These are phyloP conservation scores for Globisporangium paroecandrum DNA, from an alignment of 352 stramenopile species.

Conservation along the genomic window DNA sequence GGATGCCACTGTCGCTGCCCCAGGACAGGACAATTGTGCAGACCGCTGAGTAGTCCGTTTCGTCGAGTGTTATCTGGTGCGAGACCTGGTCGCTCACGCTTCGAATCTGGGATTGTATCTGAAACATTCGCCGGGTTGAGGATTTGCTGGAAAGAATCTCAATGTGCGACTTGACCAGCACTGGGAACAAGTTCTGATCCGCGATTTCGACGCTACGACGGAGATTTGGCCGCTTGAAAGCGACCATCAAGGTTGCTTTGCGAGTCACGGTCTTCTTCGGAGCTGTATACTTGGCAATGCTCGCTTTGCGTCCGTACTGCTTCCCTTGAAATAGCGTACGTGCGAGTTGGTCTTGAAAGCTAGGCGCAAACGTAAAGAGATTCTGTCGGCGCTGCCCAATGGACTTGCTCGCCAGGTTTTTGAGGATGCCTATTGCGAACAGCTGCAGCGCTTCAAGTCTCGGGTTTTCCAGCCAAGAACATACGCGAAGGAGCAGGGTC, in stretches of 20 bases:
- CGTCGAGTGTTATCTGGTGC: constrained; percentile 4
- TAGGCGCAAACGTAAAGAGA: constrained; percentile 25
- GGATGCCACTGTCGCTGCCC: not conserved
- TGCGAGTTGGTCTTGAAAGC: constrained; percentile 31
- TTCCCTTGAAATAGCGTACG: constrained; percentile 26
- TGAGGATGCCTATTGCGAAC: constrained; percentile 18
- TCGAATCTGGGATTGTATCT: constrained; percentile 1
- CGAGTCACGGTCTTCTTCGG: not conserved
- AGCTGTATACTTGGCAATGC: constrained; percentile 6
- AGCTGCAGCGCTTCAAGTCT: constrained; percentile 11
- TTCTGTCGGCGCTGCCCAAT: constrained; percentile 6
- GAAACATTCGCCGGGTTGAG: constrained; percentile 5
- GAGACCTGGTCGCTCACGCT: not conserved
- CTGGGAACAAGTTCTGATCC: not conserved
- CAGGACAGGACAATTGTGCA: not conserved
- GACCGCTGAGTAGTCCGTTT: not conserved
- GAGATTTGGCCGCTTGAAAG: not conserved
- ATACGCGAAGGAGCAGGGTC: constrained; percentile 13
- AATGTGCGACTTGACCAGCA: constrained; percentile 11
- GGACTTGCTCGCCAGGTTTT: constrained; percentile 20
- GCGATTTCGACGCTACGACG: not conserved
- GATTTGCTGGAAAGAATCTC: not conserved
- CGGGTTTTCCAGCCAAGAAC: constrained; percentile 19
- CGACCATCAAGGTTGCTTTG: not conserved
- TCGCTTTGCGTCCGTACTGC: constrained; percentile 14